These are phyloP conservation scores for Acmispon strigosus DNA, from an alignment of 306 rosid species.

Conservation along the genomic window DNA sequence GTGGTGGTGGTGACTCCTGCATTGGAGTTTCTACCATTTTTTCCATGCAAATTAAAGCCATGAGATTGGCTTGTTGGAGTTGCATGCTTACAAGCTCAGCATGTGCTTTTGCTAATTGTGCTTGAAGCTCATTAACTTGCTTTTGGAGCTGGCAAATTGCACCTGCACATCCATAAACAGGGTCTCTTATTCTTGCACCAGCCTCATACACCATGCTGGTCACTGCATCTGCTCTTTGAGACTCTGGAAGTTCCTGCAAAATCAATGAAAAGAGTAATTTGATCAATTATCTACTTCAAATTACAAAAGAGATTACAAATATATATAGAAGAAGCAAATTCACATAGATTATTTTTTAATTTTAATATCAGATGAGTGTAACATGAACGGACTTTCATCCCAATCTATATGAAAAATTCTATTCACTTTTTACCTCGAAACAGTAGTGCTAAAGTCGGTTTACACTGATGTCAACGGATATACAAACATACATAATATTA, in stretches of 20 bases:
- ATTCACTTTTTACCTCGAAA: too few species aligned
- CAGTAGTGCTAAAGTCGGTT: too few species aligned
- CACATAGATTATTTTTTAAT: background rate
- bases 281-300: background rate
- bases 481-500: background rate
- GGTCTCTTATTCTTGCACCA: conserved; percentile 81
- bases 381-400: too few species aligned
- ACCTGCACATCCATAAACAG: conserved; percentile 85
- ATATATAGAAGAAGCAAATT: background rate
- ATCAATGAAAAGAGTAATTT: background rate
- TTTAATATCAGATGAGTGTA: too few species aligned
- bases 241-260: conserved; percentile 80
- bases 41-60: conserved; percentile 64
- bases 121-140: conserved; percentile 82
- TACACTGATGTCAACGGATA: too few species aligned
- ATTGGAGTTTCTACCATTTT: conserved; percentile 52
- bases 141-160: conserved; percentile 80
- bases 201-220: conserved; percentile 98
- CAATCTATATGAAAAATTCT: too few species aligned
- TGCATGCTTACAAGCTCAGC: conserved; percentile 80
- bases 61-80: conserved; percentile 71
- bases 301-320: background rate
- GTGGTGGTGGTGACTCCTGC: conserved; percentile 27
- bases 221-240: conserved; percentile 89
- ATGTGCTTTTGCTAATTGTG: conserved; percentile 82